Evolutionary conservation across 805 yeast species (phyloP), one percentile per base, ranked within the genome.

Genomic region (Isabelozyma heimii): DNA sequence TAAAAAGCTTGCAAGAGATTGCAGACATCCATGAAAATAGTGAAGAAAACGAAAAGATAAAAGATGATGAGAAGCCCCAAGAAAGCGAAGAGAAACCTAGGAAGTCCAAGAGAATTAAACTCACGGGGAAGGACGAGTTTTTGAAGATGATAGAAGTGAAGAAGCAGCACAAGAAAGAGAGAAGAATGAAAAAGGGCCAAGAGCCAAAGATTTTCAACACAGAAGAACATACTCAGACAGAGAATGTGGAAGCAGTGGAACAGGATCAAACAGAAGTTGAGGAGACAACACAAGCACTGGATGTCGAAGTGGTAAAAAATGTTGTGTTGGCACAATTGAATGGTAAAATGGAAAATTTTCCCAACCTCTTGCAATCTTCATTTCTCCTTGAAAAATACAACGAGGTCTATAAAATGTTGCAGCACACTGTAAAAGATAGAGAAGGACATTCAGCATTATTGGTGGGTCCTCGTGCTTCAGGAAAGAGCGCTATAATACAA

Each of bases 381-480:
- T 30, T 52, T 1, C 46, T 69, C 2, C 7, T 70, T 4, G 66
- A 58, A 3, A 73, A 76, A 40, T 72, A 72, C 51, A 52, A 67
- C 1, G 87, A 87, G 52, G 61, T 91, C 1, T 80, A 78, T 52
- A 67, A 71, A 10, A 63, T 89, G 54, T 61, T 91, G 45, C 81
- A 81, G 44, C 83, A 83, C 52, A 84, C 96, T 0, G 75, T 91
- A 1, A 69, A 72, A 20, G 81, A 81, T 51, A 77, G 80, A 27
- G 94, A 90, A 52, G 91, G 96, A 6, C 90, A 89, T 60, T 92
- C 97, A 2, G 81, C 84, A 10, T 69, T 92, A 6, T 50, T 92
- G 1, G 75, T 91, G 42, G 98, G 98, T 0, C 89, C 97, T 0
- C 70, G 91, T 40, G 83, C 86, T 2, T 72, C 83, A 5, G 97